Evolutionary conservation across 805 yeast genomes (phyloP), one percentile per base, ranked within the genome.

Genomic region (Cyberlindnera saturnus): DNA sequence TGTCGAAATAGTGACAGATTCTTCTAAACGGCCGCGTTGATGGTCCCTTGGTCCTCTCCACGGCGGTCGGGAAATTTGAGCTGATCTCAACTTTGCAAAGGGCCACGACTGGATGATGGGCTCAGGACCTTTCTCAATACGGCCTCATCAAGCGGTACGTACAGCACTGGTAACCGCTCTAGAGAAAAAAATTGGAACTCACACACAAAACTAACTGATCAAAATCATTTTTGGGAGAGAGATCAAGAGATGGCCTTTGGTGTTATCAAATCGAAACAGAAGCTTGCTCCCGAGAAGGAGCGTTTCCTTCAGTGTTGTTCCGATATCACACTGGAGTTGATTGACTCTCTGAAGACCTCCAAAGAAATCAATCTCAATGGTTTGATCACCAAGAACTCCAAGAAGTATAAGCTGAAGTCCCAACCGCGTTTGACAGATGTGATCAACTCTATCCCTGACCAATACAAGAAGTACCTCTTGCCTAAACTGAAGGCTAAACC

Each of bases 401-500:
- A 93, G 61, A 88, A 89, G 66, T 87, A 93, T 70, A 88, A 86
- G 66, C 73, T 93, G 47, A 85, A 86, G 56, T 85, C 84, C 55
- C 98, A 90, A 61, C 99, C 99, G 15, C 73, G 98, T 55, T 72
- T 93, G 40, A 91, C 98, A 1, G 99, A 93, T 65, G 89, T 93
- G 56, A 91, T 93, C 29, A 78, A 88, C 32, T 86, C 98, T 1
- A 91, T 93, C 47, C 99, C 99, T 9, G 97, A 91, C 60, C 96
- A 91, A 60, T 85, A 91, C 65, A 88, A 87, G 64, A 88, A 88
- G 61, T 89, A 89, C 58, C 67, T 93, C 42, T 71, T 93, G 33
- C 99, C 98, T 3, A 90, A 90, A 65, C 72, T 93, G 37, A 87
- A 93, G 66, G 99, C 99, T n/a, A 93, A 93, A 64, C 99, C 99